Evolutionary conservation across 805 yeast genomes (phyloP), one percentile per base, ranked within the genome.

Genomic region (Saturnispora hagleri): DNA sequence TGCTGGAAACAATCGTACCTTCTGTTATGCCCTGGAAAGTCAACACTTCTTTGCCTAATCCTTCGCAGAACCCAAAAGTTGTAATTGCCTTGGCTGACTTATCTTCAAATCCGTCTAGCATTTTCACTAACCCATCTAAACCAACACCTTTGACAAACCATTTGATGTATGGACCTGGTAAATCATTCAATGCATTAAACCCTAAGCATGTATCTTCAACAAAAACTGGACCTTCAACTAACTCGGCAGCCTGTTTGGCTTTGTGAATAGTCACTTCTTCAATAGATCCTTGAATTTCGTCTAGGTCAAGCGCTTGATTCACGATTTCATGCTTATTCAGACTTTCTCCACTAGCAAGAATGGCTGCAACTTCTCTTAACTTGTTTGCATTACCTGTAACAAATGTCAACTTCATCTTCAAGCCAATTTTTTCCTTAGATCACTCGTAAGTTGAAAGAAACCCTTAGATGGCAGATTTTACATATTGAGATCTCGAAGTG

Each of bases 131-230:
- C 2, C 91, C 91, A 13, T 78, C 79, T 34, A 86, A 74, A 0
- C 97, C 97, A 57, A 90, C 66, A 13, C 78, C 69, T 56, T 81
- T 72, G 44, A 88, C 76, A 68, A 93, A 93, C 99, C 99, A 91
- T 68, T 91, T 91, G 68, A 79, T 77, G 51, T 68, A 69, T 1
- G 98, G 98, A 24, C 99, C 99, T 3, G 99, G 99, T 47, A 93
- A 75, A 55, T 75, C 73, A 49, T 86, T 82, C 62, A 84, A 74
- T 2, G 95, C 96, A 47, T 77, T 77, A 67, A 86, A 93, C 4
- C 85, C 87, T 40, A 93, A 76, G 48, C 96, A 90, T 0, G 99
- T 93, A 62, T 93, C 99, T 64, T 93, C 99, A 3, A 90, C 97
- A 52, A 93, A 73, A 0, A 89, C 97, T 0, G 98, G 91, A 0